Base-by-base conservation (phyloP, 768 basidiomycete genomes). In the Auriculariales sp. region DNA sequence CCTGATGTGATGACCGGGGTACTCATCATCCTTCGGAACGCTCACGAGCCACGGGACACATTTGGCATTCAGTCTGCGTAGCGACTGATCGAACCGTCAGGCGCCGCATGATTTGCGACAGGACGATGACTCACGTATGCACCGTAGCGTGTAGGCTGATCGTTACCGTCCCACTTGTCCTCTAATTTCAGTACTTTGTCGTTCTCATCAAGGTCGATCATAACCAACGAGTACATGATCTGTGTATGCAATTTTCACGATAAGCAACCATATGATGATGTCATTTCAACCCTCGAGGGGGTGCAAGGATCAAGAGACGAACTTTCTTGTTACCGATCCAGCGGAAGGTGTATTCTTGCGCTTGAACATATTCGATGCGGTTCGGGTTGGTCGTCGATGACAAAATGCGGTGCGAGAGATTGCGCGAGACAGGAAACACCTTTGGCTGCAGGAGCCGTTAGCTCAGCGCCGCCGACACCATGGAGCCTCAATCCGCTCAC, bases 141-240 rank as follows among this genome's bases (percentile, higher is more conserved):
- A 22, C 74, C 75, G 58, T 68, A 75, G 52, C 68, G 62, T 1
- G 65, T 68, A 15, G 78, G 73, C 22, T 72, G 63, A 15, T 74
- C 71, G 36, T 73, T 66, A 24, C 81, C 81, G 33, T 71, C 61
- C 74, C 80, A 78, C 55, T 77, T 72, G 52, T 83, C 79, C 29
- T 73, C 66, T 51, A 83, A 60, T 28, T 68, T 68, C 3, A 71
- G 62, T 46, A 84, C 81, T 64, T 71, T 78, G 51, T 78, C 72
- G 42, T 79, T 63, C 3, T 79, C 78, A 57, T 83, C 80, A 48
- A 84, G 61, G 53, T 83, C 79, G 3, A 83, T 74, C 7, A 71
- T 59, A 22, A 83, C 66, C 30, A 83, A 69, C 1, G 81, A 84
- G 32, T 76, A 68, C 28, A 82, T 64, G 7, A 66, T 58, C 81